Conservation (phyloP, 176 grass and related monocot genomes). For the Carex pumila region DNA sequence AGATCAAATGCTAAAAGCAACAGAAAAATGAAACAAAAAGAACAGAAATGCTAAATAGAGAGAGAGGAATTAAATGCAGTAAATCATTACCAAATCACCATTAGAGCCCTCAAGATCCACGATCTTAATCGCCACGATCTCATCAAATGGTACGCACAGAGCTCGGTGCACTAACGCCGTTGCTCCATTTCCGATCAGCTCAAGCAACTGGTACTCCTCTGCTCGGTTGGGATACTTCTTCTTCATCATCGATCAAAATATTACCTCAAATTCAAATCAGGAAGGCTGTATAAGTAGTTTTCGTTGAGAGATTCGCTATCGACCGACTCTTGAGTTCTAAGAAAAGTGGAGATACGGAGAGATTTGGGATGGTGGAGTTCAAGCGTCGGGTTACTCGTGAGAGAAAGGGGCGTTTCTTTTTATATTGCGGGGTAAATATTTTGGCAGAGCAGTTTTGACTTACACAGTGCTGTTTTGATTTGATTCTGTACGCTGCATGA, state of each 20-base stretch:
- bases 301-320: neutral
- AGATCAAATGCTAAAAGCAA: neutral
- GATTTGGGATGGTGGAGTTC: neutral
- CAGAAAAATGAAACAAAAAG: neutral
- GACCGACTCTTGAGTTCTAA: neutral
- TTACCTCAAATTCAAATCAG: neutral
- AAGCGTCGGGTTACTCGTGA: neutral
- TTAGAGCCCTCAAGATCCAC: constrained; percentile 62
- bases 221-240: constrained; percentile 59
- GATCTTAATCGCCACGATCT: constrained; percentile 90
- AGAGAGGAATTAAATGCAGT: neutral
- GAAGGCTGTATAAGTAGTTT: neutral
- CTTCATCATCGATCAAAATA: constrained; percentile 22
- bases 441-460: too few relatives aligned
- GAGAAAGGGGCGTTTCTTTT: neutral
- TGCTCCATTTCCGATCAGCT: constrained; percentile 76
- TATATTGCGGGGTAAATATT: neutral
- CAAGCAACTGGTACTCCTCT: constrained; percentile 62
- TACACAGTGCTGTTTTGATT: too few relatives aligned
- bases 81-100: constrained; percentile 46
- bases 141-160: constrained; percentile 48
- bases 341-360: neutral
- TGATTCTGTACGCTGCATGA: too few relatives aligned
- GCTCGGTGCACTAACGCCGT: constrained; percentile 80
- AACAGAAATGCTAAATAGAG: neutral